Base-by-base conservation (phyloP, 1,284 basidiomycete species). In the Sporisorium exsertum region DNA sequence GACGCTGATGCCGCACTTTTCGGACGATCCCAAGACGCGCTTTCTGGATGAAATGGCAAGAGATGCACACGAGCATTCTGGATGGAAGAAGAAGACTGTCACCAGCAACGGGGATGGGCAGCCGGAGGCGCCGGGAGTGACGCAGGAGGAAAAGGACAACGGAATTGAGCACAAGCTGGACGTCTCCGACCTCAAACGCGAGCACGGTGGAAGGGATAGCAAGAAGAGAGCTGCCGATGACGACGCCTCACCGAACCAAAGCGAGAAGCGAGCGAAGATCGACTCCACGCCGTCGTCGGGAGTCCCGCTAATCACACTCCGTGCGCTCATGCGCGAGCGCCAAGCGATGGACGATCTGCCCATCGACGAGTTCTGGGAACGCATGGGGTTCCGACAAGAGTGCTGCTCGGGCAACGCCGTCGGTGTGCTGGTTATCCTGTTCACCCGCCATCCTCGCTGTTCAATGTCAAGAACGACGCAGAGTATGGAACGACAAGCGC, bases 311-410 rank as follows among this genome's bases (percentile, higher is more conserved):
- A 42, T 54, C 1, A 77, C 66, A 16, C 51, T 80, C 12, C 79
- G 78, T 12, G 72, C 72, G 10, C 52, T 70, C 7, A 76, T 79
- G 69, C 29, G 56, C n/a, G 83, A 84, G 61, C 68, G 84, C 10
- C 51, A 64, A n/a, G 66, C 70, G 1, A 68, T 85, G 54, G 81
- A 84, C 64, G 64, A 73, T 12, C 55, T 82, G 3, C 58, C 72
- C 20, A 58, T 80, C 32, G 80, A 81, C 54, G 81, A 80, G 22
- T 85, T 83, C 61, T 85, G 84, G 83, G 78, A 82, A 53, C 72
- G 82, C 1, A 81, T 85, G 81, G 84, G 65, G 9, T 85, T 80
- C 55, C 71, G 84, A 2, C 84, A 85, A 54, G 84, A 85, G 50
- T 85, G 84, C 53, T 81, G 78, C 51, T 73, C 81, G 2, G 84